Conservation (phyloP, 306 rosid species). For the Corylus americana region DNA sequence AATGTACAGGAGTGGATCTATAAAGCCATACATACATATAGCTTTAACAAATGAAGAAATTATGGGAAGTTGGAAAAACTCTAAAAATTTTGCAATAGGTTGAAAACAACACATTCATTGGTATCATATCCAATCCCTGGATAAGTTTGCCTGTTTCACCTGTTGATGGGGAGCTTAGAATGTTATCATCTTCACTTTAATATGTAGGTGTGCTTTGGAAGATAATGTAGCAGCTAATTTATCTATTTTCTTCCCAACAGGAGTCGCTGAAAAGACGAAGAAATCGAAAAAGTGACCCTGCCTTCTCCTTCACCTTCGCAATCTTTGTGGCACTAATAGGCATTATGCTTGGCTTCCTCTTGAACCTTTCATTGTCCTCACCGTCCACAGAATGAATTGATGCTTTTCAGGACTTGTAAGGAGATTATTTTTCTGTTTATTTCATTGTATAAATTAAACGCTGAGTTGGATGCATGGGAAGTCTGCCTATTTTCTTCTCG, state of each 20-base stretch:
- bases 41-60: background rate
- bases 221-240: background rate
- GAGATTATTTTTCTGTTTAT: constrained; percentile 2
- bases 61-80: background rate
- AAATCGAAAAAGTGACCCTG: constrained; percentile 58
- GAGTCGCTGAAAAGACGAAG: constrained; percentile 59
- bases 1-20: background rate
- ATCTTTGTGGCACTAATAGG: constrained; percentile 80
- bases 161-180: background rate
- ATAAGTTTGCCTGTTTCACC: background rate
- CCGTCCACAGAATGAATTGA: constrained; percentile 53
- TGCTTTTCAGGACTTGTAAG: constrained; percentile 13
- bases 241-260: background rate
- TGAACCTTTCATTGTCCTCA: constrained; percentile 68
- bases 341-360: constrained; percentile 73
- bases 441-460: constrained; percentile 25
- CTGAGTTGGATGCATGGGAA: constrained; percentile 14
- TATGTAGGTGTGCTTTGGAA: background rate
- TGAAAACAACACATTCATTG: background rate
- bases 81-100: no score
- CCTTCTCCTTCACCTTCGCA: constrained; percentile 74
- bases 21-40: background rate
- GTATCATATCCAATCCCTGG: background rate
- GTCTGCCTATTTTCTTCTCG: background rate
- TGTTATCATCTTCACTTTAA: constrained; percentile 7